Evolutionary conservation across 202 grass and related monocot species (phyloP).

Genomic region (Panicum virgatum): DNA sequence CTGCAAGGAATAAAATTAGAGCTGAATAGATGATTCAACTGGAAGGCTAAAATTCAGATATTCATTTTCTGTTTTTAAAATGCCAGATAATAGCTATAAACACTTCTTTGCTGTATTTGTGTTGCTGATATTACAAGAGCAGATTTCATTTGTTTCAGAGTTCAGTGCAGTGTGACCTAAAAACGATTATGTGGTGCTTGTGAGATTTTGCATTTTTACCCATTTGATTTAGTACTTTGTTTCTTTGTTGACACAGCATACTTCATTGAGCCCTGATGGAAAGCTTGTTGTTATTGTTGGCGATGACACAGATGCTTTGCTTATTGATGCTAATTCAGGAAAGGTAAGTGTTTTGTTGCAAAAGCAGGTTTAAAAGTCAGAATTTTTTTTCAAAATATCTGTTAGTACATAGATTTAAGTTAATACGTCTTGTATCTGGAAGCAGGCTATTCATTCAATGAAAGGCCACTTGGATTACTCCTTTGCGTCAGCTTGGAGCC

Average conservation of each 20-base stretch:
- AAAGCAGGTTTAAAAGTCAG: neutral
- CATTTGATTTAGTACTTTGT: constrained; percentile 8
- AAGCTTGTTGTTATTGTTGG: constrained; percentile 71
- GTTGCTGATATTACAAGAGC: neutral
- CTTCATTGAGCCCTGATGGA: constrained; percentile 72
- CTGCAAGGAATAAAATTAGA: neutral
- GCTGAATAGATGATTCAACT: neutral
- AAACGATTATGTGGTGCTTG: neutral
- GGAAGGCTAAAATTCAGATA: neutral
- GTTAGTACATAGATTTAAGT: neutral
- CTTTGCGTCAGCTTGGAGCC: constrained; percentile 81
- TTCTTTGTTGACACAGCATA: constrained; percentile 54
- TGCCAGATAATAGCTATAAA: constrained; percentile 3
- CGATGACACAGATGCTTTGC: constrained; percentile 64
- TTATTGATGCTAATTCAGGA: constrained; percentile 77
- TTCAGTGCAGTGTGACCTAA: neutral
- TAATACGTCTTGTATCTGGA: constrained; percentile 41
- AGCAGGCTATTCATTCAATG: constrained; percentile 53
- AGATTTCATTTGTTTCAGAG: constrained; percentile 8
- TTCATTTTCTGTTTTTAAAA: neutral
- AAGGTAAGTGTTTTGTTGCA: constrained; percentile 50
- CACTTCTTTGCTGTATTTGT: neutral
- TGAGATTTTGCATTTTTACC: neutral
- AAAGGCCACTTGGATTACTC: constrained; percentile 77
- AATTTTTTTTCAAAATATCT: constrained; percentile 27